Evolutionary conservation across 106 monocot genomes (phyloP).

Genomic region (Amphibolis antarctica): DNA sequence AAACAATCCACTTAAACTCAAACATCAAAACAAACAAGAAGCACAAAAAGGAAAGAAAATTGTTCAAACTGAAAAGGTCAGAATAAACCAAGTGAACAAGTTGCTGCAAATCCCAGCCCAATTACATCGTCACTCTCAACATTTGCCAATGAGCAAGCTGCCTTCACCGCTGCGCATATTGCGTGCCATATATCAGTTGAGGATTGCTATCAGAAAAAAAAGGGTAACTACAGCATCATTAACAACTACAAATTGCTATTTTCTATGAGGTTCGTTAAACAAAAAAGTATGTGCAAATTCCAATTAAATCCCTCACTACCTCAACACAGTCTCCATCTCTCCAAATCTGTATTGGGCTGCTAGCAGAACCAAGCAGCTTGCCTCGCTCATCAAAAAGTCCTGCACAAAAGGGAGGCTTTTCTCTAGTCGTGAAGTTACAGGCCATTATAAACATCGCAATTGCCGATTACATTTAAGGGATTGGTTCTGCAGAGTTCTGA

Average conservation of each 20-base stretch:
- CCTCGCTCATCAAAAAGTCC: conserved; percentile 69
- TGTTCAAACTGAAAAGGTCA: too few relatives aligned
- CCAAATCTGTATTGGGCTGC: conserved; percentile 98
- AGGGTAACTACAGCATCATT: conserved; percentile 5
- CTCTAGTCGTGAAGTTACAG: too few relatives aligned
- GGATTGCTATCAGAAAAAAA: conserved; percentile 65
- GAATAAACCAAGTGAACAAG: conserved; percentile 84
- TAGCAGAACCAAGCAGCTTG: conserved; percentile 60
- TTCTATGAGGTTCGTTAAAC: neutral
- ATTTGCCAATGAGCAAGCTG: conserved; percentile 47
- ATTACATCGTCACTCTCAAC: conserved; percentile 47
- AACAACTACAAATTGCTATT: neutral
- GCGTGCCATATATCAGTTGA: conserved; percentile 99
- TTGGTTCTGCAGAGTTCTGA: too few relatives aligned
- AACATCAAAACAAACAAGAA: neutral
- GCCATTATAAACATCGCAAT: too few relatives aligned
- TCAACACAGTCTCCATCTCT: conserved; percentile 76
- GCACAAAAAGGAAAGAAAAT: neutral
- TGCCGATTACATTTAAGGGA: too few relatives aligned
- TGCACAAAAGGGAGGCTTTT: conserved; percentile 3
- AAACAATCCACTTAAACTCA: neutral
- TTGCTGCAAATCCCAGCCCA: conserved; percentile 87
- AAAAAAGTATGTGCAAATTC: neutral
- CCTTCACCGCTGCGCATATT: conserved; percentile 75
- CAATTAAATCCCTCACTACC: conserved; percentile 21